A percentile compares a stretch with the other conserved stretches of the same genome.
phyloP scores from a whole-genome alignment of 257 asterid species.

The Solanum chiquidenum region DNA sequence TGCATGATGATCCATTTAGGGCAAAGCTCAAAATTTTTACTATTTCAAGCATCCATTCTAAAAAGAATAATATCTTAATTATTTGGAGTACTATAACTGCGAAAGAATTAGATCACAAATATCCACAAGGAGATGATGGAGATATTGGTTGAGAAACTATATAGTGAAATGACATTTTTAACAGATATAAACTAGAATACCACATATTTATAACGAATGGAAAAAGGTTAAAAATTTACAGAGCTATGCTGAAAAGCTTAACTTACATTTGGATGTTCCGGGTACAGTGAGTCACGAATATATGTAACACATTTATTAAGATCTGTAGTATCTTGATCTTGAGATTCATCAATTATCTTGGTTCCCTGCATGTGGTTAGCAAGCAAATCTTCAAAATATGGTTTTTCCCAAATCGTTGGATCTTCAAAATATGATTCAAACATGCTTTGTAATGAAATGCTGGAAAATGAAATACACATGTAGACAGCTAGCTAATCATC shows the following conservation, averaged over 20 bases:
- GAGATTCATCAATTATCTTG: slow-evolving; percentile 52
- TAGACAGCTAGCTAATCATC: not conserved
- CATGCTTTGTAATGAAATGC: not conserved
- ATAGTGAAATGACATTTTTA: not conserved
- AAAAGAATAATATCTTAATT: not conserved
- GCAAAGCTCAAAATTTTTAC: not conserved
- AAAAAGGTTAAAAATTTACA: not conserved
- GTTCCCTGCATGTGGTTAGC: slow-evolving; percentile 61
- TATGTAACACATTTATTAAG: slow-evolving; percentile 74
- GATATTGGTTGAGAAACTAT: not conserved
- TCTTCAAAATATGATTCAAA: not conserved
- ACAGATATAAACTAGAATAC: not conserved
- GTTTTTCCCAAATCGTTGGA: not conserved
- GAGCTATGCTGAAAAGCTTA: not conserved
- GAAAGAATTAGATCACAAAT: not conserved
- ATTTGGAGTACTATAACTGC: not conserved
- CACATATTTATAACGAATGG: not conserved
- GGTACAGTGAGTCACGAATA: slow-evolving; percentile 33
- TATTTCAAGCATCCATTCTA: not conserved
- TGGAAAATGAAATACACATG: not conserved
- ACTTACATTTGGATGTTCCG: slow-evolving; percentile 52
- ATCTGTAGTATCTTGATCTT: slow-evolving; percentile 91
- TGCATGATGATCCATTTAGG: not conserved
- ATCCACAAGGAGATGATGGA: not conserved
- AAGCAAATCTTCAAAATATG: slow-evolving; percentile 3